Evolutionary conservation across 2,329 filamentous ascomycete species (phyloP).

Genomic region (Coniochaeta sp.): DNA sequence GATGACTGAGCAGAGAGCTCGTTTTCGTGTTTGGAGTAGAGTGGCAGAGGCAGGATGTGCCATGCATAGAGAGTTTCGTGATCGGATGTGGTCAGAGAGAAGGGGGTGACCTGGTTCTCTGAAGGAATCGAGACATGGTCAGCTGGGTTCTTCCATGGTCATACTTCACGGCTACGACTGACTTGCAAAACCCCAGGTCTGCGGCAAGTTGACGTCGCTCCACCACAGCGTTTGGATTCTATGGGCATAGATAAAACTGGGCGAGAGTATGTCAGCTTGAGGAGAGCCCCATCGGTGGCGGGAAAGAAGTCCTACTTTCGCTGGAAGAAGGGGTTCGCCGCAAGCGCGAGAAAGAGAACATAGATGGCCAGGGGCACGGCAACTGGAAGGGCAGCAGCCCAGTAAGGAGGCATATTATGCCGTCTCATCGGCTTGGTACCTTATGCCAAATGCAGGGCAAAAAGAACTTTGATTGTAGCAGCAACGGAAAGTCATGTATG

Average conservation of each 20-base stretch:
- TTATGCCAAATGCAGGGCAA: no score
- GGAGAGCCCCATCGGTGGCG: no score
- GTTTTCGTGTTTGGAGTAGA: slow-evolving; percentile 67
- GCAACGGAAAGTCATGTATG: no score
- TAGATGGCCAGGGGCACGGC: slow-evolving; percentile 59
- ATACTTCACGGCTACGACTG: no score
- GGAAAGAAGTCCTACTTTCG: slow-evolving; percentile 64
- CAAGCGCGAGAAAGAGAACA: slow-evolving; percentile 54
- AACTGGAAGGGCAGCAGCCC: slow-evolving; percentile 45
- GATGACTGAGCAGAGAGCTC: slow-evolving; percentile 45
- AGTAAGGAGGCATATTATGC: slow-evolving; percentile 16
- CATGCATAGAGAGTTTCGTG: slow-evolving; percentile 76
- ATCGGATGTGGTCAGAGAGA: slow-evolving; percentile 68
- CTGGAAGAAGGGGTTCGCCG: slow-evolving; percentile 67
- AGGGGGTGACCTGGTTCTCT: slow-evolving; percentile 87
- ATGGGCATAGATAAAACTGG: slow-evolving; percentile 79
- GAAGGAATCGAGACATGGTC: background rate
- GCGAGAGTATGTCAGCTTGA: background rate
- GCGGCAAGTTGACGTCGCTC: slow-evolving; percentile 67
- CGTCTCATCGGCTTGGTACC: no score
- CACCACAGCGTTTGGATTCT: slow-evolving; percentile 66
- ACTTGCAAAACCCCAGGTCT: slow-evolving; percentile 84
- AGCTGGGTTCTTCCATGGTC: no score
- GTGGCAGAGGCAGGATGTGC: slow-evolving; percentile 77
- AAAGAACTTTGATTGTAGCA: no score